Conservation (phyloP, 2,329 filamentous ascomycete species). For the Aspergillus amoenus region DNA sequence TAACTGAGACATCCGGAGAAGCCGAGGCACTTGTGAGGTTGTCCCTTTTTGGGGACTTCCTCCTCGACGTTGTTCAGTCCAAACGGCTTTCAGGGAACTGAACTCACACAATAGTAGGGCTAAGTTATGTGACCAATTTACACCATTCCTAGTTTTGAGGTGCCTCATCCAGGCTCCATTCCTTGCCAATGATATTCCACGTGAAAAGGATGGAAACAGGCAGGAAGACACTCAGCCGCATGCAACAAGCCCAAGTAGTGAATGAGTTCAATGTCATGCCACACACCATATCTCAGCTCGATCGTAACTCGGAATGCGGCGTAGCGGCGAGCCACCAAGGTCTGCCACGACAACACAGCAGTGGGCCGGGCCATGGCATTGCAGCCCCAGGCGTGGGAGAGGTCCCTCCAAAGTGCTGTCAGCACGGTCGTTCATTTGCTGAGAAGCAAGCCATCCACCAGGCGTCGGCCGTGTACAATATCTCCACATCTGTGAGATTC, state of each 20-base stretch:
- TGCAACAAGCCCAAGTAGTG: neutral
- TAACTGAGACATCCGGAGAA: neutral
- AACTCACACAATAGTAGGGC: neutral
- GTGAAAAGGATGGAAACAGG: neutral
- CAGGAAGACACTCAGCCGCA: neutral
- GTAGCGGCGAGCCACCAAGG: neutral
- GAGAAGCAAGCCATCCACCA: neutral
- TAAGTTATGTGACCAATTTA: neutral
- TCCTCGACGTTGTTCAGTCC: neutral
- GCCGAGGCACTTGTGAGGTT: neutral
- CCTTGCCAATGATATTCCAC: neutral
- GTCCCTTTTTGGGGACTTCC: neutral
- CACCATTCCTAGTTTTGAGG: neutral
- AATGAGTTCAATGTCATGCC: neutral
- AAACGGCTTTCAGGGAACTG: neutral
- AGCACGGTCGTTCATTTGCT: neutral
- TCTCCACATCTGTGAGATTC: neutral
- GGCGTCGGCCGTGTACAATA: neutral
- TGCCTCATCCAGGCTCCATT: neutral
- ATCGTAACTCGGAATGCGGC: neutral
- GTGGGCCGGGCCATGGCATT: neutral
- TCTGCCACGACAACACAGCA: conserved; percentile 2
- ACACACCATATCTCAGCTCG: neutral
- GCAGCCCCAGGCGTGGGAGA: neutral
- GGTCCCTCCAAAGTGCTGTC: neutral